A percentile compares a stretch with the other conserved stretches of the same genome.
Conservation (phyloP, 331 rosid species). For the Rhamnella rubrinervis region DNA sequence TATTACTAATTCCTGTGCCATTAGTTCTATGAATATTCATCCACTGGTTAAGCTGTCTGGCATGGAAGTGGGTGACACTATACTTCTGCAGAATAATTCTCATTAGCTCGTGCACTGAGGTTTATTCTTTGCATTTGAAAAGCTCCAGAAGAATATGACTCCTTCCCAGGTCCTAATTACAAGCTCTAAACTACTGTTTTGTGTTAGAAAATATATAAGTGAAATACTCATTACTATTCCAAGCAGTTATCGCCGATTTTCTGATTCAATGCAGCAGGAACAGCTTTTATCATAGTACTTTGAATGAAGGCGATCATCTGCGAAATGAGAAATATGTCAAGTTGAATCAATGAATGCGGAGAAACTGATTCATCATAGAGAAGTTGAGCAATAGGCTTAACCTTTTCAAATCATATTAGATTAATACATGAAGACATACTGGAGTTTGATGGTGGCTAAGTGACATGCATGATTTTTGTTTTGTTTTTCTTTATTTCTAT, state of each 20-base stretch:
- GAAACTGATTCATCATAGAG: background rate
- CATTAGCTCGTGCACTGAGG: background rate
- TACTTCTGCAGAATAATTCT: background rate
- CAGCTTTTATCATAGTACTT: constrained; percentile 35
- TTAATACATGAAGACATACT: too few species aligned
- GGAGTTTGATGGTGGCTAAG: too few species aligned
- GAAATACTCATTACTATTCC: too few species aligned
- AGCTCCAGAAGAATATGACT: background rate
- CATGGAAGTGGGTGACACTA: background rate
- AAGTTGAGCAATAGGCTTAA: too few species aligned
- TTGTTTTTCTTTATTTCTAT: background rate
- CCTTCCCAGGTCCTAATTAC: background rate
- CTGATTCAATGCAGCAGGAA: constrained; percentile 18
- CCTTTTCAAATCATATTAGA: background rate
- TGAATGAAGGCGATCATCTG: constrained; percentile 47
- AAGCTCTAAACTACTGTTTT: too few species aligned
- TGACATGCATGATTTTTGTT: background rate
- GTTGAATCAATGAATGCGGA: background rate
- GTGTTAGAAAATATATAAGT: too few species aligned
- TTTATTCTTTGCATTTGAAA: background rate
- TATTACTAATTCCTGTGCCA: too few species aligned
- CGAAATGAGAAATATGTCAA: constrained; percentile 3
- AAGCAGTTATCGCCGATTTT: background rate
- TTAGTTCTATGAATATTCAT: background rate
- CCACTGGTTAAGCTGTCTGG: background rate